Evolutionary conservation across 495 filamentous ascomycete species (phyloP), one percentile per base, ranked within the genome.

Genomic region (Lasiosphaeria ovina): DNA sequence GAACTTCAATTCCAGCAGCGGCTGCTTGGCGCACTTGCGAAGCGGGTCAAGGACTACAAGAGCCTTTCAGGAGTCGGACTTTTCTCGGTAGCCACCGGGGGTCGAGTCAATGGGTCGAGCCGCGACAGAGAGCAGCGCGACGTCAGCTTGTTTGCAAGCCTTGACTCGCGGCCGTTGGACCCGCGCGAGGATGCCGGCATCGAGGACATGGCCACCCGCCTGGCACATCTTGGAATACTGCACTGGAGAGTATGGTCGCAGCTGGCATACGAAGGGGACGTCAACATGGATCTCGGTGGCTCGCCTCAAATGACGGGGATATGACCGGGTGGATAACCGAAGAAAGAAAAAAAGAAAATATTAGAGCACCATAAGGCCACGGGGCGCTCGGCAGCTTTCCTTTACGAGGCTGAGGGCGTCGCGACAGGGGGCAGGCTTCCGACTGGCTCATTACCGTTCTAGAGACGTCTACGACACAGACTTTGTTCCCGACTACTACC

Each of bases 181-280:
- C 68, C 71, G 8, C 74, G 76, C 14, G 78, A 79, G 50, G 77
- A 79, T 47, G 79, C 74, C 33, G 83, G 84, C 55, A 72, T 89
- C 16, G 81, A 84, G 50, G 85, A 90, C 55, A 83, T 93, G 66
- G 84, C 88, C 2, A 85, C 83, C 58, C 85, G 89, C 35, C 76
- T 94, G 44, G 86, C 91, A 10, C 92, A 95, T 64, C 83, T 97
- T 47, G 84, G 86, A 8, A 80, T 92, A 17, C 73, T 96, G 31
- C 91, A 97, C 71, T 97, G 92, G 92, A 80, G 87, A 53, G 87
- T 95, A 3, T 97, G 92, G 92, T 87, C 84, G 6, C 85, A 85
- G 35, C 72, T 90, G 51, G 82, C 85, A 0, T 95, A 90, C 69
- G 65, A 76, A 1, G 67, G 61, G 7, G 76, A 76, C 24, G 57